A percentile compares a stretch with the other conserved stretches of the same genome.
These are phyloP conservation scores for Amanita subjunquillea DNA, from an alignment of 768 basidiomycete genomes.

Conservation along the genomic window DNA sequence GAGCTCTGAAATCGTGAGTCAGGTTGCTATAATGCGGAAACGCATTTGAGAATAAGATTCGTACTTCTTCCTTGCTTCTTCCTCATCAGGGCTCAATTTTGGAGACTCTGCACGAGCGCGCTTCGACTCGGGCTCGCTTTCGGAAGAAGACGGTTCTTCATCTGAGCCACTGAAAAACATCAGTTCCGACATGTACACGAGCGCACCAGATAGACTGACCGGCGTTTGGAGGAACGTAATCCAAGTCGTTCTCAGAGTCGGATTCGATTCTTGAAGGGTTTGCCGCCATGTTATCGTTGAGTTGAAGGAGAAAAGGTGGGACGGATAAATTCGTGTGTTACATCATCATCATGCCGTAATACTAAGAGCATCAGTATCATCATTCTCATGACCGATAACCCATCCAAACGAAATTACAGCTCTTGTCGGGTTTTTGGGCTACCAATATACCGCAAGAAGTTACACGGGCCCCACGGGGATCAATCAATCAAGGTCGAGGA, in stretches of 20 bases:
- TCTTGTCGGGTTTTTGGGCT: no score
- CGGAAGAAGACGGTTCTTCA: constrained; percentile 29
- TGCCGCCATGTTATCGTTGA: background rate
- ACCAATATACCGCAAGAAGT: no score
- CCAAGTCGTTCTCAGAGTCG: constrained; percentile 63
- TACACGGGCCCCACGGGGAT: no score
- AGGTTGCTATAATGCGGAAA: background rate
- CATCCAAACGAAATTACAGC: no score
- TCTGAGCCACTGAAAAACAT: constrained; percentile 12
- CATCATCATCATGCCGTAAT: no score
- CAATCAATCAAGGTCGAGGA: no score
- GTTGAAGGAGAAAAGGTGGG: no score
- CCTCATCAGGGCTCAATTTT: constrained; percentile 21
- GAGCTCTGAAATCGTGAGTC: constrained; percentile 27
- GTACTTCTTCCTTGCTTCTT: constrained; percentile 35
- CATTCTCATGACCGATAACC: no score
- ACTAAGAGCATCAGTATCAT: no score
- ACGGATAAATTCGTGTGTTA: no score
- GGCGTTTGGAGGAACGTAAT: constrained; percentile 48
- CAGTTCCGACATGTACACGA: background rate
- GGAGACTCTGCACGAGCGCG: constrained; percentile 19
- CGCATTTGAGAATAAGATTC: constrained; percentile 2
- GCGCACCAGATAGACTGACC: constrained; percentile 13
- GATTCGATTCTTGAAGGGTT: constrained; percentile 17
- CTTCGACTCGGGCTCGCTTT: constrained; percentile 22